These are phyloP conservation scores for Zymoseptoria pseudotritici DNA, from an alignment of 2,329 filamentous ascomycete genomes.

Conservation along the genomic window DNA sequence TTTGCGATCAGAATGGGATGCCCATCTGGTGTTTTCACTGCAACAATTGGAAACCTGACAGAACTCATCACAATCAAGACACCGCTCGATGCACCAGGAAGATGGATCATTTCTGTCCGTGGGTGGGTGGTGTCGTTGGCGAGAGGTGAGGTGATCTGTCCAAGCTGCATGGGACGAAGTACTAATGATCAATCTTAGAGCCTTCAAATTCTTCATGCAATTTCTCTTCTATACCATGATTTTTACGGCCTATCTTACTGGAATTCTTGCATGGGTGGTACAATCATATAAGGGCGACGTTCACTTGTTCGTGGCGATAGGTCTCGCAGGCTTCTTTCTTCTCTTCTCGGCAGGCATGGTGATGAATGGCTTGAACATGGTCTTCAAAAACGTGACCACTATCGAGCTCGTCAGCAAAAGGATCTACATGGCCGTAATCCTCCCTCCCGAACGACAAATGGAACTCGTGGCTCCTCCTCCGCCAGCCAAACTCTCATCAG, in stretches of 20 bases:
- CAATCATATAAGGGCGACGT: slow-evolving; percentile 44
- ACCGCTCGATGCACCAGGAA: slow-evolving; percentile 73
- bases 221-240: slow-evolving; percentile 68
- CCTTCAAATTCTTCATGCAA: slow-evolving; percentile 89
- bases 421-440: slow-evolving; percentile 66
- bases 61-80: slow-evolving; percentile 80
- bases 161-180: not conserved
- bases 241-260: slow-evolving; percentile 58
- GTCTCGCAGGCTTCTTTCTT: slow-evolving; percentile 62
- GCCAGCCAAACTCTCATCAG: slow-evolving; percentile 9
- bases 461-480: slow-evolving; percentile 16
- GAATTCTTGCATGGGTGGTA: slow-evolving; percentile 58
- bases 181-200: slow-evolving; percentile 34
- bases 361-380: slow-evolving; percentile 61
- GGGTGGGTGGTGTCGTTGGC: slow-evolving; percentile 85
- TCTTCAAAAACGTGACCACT: slow-evolving; percentile 69
- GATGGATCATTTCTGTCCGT: slow-evolving; percentile 96
- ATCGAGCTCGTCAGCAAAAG: slow-evolving; percentile 65
- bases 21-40: slow-evolving; percentile 82
- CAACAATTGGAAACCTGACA: slow-evolving; percentile 78
- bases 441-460: slow-evolving; percentile 43
- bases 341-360: slow-evolving; percentile 78
- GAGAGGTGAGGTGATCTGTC: slow-evolving; percentile 40
- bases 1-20: slow-evolving; percentile 75
- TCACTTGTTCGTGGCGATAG: slow-evolving; percentile 60